These are phyloP conservation scores for Globisporangium cylindrosporum DNA, from an alignment of 352 stramenopile genomes.

Conservation along the genomic window DNA sequence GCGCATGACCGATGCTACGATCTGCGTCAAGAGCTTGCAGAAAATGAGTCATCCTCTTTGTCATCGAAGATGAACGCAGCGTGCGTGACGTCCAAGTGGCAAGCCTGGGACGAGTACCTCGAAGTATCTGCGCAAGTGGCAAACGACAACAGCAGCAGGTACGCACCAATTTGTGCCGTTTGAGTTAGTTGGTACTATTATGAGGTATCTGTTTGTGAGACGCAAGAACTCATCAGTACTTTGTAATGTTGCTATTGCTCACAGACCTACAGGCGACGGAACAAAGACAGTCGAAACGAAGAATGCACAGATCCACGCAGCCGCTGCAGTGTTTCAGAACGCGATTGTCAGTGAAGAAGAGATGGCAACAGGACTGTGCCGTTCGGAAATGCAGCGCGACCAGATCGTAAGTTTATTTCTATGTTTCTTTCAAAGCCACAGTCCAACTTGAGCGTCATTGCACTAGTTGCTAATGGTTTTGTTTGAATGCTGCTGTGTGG, in stretches of 20 bases:
- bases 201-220: background rate
- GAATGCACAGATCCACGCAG: conserved; percentile 3
- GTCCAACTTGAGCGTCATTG: background rate
- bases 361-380: background rate
- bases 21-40: background rate
- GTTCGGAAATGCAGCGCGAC: conserved; percentile 4
- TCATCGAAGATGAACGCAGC: background rate
- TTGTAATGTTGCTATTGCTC: background rate
- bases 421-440: background rate
- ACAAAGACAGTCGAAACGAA: background rate
- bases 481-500: background rate
- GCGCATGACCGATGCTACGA: conserved; percentile 18
- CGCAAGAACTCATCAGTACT: background rate
- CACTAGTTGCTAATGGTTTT: background rate
- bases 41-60: background rate
- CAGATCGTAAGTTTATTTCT: conserved; percentile 15
- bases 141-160: background rate
- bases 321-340: conserved; percentile 5
- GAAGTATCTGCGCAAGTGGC: conserved; percentile 5
- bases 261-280: background rate
- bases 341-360: conserved; percentile 5
- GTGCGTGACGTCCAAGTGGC: conserved; percentile 23
- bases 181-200: background rate
- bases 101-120: conserved; percentile 26
- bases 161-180: background rate